Base-by-base conservation (phyloP, 1,284 basidiomycete species). In the Fomitiporia mediterranea region DNA sequence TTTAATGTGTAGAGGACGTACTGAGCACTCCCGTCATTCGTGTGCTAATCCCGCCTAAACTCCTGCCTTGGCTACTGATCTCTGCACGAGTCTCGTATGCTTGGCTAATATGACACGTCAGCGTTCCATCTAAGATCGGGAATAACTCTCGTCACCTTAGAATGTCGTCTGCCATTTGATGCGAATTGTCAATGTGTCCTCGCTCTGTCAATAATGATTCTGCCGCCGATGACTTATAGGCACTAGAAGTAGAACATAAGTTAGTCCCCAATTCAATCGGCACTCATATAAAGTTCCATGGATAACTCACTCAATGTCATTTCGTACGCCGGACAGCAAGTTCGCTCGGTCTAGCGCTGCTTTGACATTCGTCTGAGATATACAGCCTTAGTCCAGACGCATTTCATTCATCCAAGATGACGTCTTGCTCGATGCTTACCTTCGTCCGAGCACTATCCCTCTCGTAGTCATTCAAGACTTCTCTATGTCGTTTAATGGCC, bases 1-100 rank as follows among this genome's bases (percentile, higher is more conserved):
- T 3, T 25, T 48, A 42, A 28, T 11, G 47, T 7, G n/a, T 3
- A 28, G 44, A 46, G 27, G n/a, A 75, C 88, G 59, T 63, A 93
- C 92, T 85, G 17, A 96, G 73, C 17, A 95, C 90, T 51, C 84
- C 80, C 48, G 79, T 72, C 84, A 99, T 94, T 21, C 95, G 83
- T 7, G 83, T 74, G 67, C 91, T 91, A 62, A 97, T 92, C 19
- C 83, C 79, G 7, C 81, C 72, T 38, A 99, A 73, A 28, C 87
- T 83, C 3, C 78, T 70, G 17, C 91, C 80, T 71, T 99, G 97
- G 50, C 84, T 80, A n/a, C 80, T 76, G 70, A 99, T 97, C 69
- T 98, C 95, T 34, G 90, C 80, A n/a, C 96, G 85, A 0, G 96
- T 98, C 63, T 94, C 96, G 65, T 98, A 97, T 28, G 97, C 97